These are phyloP conservation scores for Aspergillus pseudotamarii DNA, from an alignment of 2,329 filamentous ascomycete species.

Conservation along the genomic window DNA sequence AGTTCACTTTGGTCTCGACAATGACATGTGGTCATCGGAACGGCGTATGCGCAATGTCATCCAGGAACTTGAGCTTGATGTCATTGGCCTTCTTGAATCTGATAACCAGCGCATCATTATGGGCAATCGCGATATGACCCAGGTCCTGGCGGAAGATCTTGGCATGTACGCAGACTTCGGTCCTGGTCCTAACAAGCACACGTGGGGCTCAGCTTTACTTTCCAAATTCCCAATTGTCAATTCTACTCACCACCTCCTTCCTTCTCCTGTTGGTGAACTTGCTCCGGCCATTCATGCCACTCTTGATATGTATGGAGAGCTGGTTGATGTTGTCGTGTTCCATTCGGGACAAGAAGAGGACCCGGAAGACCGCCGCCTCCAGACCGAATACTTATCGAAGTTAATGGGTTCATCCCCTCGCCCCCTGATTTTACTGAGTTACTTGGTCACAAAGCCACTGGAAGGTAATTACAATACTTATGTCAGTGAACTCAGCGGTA, in stretches of 20 bases:
- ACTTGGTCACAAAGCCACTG: conserved; percentile 86
- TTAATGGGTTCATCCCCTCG: conserved; percentile 83
- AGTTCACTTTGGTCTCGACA: conserved; percentile 95
- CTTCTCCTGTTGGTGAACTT: conserved; percentile 89
- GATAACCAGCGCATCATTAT: conserved; percentile 98
- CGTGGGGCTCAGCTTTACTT: conserved; percentile 89
- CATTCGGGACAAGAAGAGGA: conserved; percentile 99
- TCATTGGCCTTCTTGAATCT: conserved; percentile 90
- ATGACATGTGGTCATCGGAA: conserved; percentile 98
- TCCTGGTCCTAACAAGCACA: conserved; percentile 97
- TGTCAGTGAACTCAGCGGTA: conserved; percentile 80
- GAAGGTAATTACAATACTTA: conserved; percentile 97
- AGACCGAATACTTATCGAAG: conserved; percentile 81
- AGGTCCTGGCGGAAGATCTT: conserved; percentile 91
- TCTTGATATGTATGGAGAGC: conserved; percentile 84
- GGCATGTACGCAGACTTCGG: conserved; percentile 99
- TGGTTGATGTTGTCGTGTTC: conserved; percentile 95
- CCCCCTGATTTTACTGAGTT: conserved; percentile 83
- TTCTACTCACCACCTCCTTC: conserved; percentile 92
- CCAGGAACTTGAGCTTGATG: conserved; percentile 93
- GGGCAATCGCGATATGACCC: conserved; percentile 96
- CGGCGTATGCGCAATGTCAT: conserved; percentile 89
- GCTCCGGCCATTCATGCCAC: conserved; percentile 97
- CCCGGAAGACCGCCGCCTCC: conserved; percentile 82
- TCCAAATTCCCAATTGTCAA: conserved; percentile 98